phyloP scores from a whole-genome alignment of 1,139 yeast genomes.

The Debaryomyces fabryi region DNA sequence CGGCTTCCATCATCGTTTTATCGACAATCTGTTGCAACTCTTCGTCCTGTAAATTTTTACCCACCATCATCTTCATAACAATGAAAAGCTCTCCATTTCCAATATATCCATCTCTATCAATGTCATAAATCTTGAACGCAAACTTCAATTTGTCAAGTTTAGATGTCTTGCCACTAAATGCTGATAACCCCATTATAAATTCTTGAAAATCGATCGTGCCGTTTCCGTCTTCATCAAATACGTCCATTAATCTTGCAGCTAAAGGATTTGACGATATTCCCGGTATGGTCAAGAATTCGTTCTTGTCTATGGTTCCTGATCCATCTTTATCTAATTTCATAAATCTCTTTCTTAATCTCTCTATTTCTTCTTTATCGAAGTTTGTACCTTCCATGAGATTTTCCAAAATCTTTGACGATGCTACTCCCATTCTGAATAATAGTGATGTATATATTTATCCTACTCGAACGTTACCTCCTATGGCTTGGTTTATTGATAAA shows the following conservation, averaged over 20 bases:
- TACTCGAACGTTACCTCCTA: not conserved
- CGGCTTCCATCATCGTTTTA: conserved; percentile 94
- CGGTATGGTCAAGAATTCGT: conserved; percentile 89
- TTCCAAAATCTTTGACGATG: conserved; percentile 67
- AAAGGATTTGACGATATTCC: conserved; percentile 90
- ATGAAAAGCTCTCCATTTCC: conserved; percentile 94
- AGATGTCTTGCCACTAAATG: conserved; percentile 87
- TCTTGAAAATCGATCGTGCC: conserved; percentile 97
- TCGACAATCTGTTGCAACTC: conserved; percentile 96
- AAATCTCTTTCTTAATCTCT: conserved; percentile 85
- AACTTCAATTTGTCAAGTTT: conserved; percentile 82
- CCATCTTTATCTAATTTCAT: conserved; percentile 95
- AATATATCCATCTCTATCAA: conserved; percentile 91
- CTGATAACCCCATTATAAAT: conserved; percentile 85
- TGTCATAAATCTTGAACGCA: conserved; percentile 93
- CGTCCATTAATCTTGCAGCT: conserved; percentile 87
- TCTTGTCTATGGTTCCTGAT: conserved; percentile 87
- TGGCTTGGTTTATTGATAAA: not conserved
- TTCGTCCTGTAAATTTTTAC: conserved; percentile 79
- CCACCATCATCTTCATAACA: conserved; percentile 97
- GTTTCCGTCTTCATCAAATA: conserved; percentile 90
- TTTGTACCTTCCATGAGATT: conserved; percentile 76
- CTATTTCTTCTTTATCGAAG: conserved; percentile 88
- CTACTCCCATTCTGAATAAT: conserved; percentile 58
- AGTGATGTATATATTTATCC: not conserved